Conservation (phyloP, 2,329 filamentous ascomycete species). For the Claviceps monticola region DNA sequence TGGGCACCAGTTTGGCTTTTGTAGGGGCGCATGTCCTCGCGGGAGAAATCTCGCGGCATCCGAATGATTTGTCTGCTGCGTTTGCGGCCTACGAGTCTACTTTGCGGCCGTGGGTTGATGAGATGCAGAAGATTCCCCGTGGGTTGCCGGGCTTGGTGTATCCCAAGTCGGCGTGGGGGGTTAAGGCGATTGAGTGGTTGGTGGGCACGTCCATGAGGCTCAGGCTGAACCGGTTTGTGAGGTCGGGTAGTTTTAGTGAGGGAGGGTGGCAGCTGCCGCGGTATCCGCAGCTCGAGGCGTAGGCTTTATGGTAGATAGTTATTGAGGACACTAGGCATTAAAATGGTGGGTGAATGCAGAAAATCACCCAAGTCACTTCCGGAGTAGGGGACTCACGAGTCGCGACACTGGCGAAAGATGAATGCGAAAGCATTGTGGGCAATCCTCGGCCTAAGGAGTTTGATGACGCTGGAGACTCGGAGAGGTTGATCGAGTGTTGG, state of each 20-base stretch:
- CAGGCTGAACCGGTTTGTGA: background rate
- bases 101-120: background rate
- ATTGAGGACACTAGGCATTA: too few species aligned
- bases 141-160: background rate
- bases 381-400: too few species aligned
- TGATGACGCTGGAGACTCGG: too few species aligned
- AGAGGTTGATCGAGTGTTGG: too few species aligned
- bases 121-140: background rate
- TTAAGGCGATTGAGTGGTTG: background rate
- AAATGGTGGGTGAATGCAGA: too few species aligned
- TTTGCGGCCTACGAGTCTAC: background rate
- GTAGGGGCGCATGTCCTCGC: constrained; percentile 36
- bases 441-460: too few species aligned
- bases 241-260: background rate
- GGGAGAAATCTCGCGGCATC: background rate
- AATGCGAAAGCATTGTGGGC: too few species aligned
- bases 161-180: background rate
- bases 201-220: background rate
- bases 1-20: constrained; percentile 32
- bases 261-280: background rate
- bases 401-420: too few species aligned
- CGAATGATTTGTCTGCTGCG: background rate
- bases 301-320: background rate
- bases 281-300: background rate
- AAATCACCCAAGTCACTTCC: too few species aligned